Evolutionary conservation across 208 protist species (phyloP), one percentile per base, ranked within the genome.

Genomic region (Tetramitus jugosus): DNA sequence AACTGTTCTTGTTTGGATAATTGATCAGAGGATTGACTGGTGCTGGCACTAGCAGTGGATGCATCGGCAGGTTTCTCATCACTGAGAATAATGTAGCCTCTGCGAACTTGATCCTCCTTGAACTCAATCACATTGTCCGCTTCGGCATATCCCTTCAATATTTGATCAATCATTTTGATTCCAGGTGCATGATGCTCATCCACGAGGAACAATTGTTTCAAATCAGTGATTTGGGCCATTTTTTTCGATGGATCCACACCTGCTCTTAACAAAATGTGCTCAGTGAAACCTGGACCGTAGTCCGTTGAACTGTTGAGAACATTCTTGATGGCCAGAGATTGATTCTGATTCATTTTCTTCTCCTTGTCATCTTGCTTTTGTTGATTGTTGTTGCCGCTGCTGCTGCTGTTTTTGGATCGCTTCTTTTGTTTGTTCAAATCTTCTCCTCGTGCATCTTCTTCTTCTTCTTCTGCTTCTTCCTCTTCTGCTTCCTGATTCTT

Each of bases 221-320:
- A 10, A 20, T 40, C 64, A 40, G 14, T 69, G 20, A 79, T 56
- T 10, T 10, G 10, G 10, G 49, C 20, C 20, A 56, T 56, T 56
- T 56, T 56, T 56, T 26, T 10, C 10, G 10, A 13, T 14, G 83
- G 75, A 33, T 71, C 37, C 0, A 90, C 26, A 43, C 80, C 86
- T n/a, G 87, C 80, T 0, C 31, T 17, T 14, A 89, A 46, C 0
- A 92, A 20, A 75, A 82, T 89, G 80, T 93, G 90, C 67, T 93
- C 89, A 14, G 87, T 72, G 3, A 91, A 46, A 7, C 82, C 82
- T 26, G 88, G 83, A 61, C 89, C 87, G 53, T 84, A 90, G 53
- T 91, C 89, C 35, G 82, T 61, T 43, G 45, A 33, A 46, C 76
- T 86, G 33, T 81, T 87, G 7, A 87, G 77, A 17, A 84, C 74